Base-by-base conservation (phyloP, 2,329 filamentous ascomycete species). In the Ophiostoma piceae region DNA sequence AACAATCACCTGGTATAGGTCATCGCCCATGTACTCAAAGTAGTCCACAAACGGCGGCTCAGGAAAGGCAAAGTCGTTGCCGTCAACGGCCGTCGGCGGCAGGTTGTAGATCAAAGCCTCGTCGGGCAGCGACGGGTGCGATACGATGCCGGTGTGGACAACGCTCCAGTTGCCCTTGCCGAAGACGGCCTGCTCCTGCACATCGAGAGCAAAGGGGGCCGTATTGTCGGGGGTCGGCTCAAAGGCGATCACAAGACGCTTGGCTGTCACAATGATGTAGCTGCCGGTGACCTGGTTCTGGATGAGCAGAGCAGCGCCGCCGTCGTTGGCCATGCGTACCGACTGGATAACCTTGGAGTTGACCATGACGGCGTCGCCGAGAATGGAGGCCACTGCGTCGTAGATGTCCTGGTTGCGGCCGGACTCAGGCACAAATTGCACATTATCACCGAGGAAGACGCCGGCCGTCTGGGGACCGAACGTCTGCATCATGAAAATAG, bases 401-500 rank as follows among this genome's bases (percentile, higher is more conserved):
- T 82, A 83, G 0, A 83, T 70, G 19, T 80, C 77, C 67, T 80
- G 79, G 73, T 81, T 80, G 41, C 77, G 75, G 64, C 76, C 74
- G 7, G 79, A 79, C 0, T 71, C 73, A 1, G 80, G 77, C 1
- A 77, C 76, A 22, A 78, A 79, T 4, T 75, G 74, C 8, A 76
- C 71, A 39, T 76, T 74, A 2, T 71, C 73, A 9, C 74, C 77
- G 57, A 76, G 73, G 26, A 81, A 75, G 2, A 75, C 76, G 19
- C 77, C 74, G 1, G 77, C 74, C 72, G 81, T 79, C n/a, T 74
- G 76, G 11, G 74, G 76, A 5, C 78, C 78, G 67, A 80, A 79
- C 2, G 75, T 76, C 71, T 83, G 81, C 72, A 84, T 77, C 16
- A 83, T 77, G 72, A 83, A 83, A 7, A 85, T 69, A 0, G 81